Conservation (phyloP, 805 yeast genomes). For the Metschnikowia vanudenii region DNA sequence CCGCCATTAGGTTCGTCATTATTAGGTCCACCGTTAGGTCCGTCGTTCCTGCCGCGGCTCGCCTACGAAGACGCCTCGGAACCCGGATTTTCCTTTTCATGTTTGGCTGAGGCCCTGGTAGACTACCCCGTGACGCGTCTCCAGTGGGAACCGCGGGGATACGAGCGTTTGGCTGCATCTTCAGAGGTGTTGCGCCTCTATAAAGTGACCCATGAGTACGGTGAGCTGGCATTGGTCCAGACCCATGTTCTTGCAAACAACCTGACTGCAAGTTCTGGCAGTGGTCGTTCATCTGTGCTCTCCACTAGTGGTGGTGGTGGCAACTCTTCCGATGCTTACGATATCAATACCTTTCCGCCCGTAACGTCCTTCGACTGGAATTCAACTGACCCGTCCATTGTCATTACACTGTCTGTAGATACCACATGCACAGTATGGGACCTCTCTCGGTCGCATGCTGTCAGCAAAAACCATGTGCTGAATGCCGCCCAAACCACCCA, state of each 20-base stretch:
- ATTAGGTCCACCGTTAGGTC: no score
- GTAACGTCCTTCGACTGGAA: slow-evolving; percentile 96
- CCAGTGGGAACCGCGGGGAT: slow-evolving; percentile 64
- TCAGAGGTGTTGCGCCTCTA: slow-evolving; percentile 71
- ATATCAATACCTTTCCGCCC: slow-evolving; percentile 67
- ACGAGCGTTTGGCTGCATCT: slow-evolving; percentile 60
- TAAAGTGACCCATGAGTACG: slow-evolving; percentile 47
- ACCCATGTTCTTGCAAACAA: slow-evolving; percentile 42
- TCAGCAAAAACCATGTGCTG: slow-evolving; percentile 6
- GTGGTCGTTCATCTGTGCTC: slow-evolving; percentile 8
- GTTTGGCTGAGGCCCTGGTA: slow-evolving; percentile 51
- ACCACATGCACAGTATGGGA: slow-evolving; percentile 99
- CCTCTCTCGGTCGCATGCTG: slow-evolving; percentile 38
- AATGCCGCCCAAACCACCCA: not conserved
- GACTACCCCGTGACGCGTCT: slow-evolving; percentile 70
- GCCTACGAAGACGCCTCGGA: no score
- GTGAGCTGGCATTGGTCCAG: slow-evolving; percentile 37
- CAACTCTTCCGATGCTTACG: slow-evolving; percentile 36
- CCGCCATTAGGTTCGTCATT: no score
- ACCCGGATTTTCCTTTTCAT: slow-evolving; percentile 38
- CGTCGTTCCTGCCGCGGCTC: no score
- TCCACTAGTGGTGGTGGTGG: slow-evolving; percentile 31
- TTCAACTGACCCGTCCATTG: slow-evolving; percentile 58
- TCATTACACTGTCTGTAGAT: slow-evolving; percentile 86
- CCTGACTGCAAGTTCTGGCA: slow-evolving; percentile 37